Evolutionary conservation across 2,329 filamentous ascomycete genomes (phyloP).

Genomic region (Seiridium cupressi): DNA sequence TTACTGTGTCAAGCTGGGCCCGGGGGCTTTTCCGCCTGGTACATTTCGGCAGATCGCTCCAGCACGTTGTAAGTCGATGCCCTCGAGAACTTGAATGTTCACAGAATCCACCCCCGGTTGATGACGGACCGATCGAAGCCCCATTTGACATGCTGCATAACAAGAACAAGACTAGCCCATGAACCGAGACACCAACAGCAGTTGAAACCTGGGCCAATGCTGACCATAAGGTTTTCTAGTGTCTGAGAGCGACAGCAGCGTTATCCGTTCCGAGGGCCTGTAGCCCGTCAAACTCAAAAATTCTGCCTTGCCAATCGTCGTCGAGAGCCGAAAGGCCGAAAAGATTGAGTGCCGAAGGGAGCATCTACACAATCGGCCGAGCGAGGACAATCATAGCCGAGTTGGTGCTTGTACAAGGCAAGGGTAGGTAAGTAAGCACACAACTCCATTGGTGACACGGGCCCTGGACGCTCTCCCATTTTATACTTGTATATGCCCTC

Average conservation of each 20-base stretch:
- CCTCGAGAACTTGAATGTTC: neutral
- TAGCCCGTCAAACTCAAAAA: neutral
- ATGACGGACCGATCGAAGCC: neutral
- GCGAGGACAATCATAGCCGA: slow-evolving; percentile 2
- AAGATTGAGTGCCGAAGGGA: neutral
- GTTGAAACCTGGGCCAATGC: slow-evolving; percentile 3
- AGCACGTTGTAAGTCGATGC: neutral
- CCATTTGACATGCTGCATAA: neutral
- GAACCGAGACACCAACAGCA: neutral
- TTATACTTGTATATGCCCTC: neutral
- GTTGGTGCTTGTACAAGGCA: neutral
- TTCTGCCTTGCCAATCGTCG: neutral
- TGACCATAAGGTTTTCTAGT: slow-evolving; percentile 4
- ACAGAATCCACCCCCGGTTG: neutral
- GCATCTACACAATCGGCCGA: neutral
- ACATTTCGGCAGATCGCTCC: neutral
- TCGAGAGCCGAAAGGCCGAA: slow-evolving; percentile 1
- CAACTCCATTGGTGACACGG: neutral
- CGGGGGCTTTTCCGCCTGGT: neutral
- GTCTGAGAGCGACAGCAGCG: slow-evolving; percentile 1
- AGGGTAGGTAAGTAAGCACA: neutral
- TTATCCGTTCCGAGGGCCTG: slow-evolving; percentile 2
- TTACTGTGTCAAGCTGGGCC: neutral
- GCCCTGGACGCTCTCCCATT: too few relatives aligned
- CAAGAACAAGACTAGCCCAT: neutral